Evolutionary conservation across 108 stramenopile species (phyloP), one percentile per base, ranked within the genome.

Genomic region (Fistulifera solaris): DNA sequence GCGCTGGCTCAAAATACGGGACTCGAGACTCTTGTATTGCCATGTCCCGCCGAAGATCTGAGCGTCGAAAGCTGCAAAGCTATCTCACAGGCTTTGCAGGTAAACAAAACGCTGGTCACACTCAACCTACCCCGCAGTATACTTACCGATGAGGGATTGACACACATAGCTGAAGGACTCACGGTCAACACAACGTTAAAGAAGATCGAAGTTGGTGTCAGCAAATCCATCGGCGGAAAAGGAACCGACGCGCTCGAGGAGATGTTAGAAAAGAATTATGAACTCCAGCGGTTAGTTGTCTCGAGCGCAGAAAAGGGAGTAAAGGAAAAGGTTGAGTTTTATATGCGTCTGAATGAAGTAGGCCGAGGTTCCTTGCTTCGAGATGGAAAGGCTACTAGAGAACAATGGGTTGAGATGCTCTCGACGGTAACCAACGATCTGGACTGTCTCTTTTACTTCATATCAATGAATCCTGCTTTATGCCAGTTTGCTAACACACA

Each of bases 321-420:
- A 2, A 35, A 39, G 19, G 35, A 35, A 54, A 39, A 54, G 53
- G 35, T 18, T 28, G 53, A 54, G 15, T 39, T 27, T 39, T 54
- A 54, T 14, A 38, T 54, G 53, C 53, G 53, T 27, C 27, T 54
- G 27, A 54, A 54, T 39, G 35, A 54, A 54, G 53, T 54, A 7
- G 53, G 53, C 15, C 28, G 53, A 17, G 53, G 53, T 10, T 18
- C 17, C 10, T 27, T 54, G 17, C 27, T 54, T 18, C 50, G 21
- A 7, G 38, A 54, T 35, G 53, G 53, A 14, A 15, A 38, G 31
- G 53, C 53, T 5, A 54, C 28, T 1, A 24, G 53, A 38, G 53
- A 54, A 54, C 49, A 50, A 24, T 54, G 53, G 53, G 53, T 54
- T 17, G 53, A 54, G 18, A 54, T 39, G 35, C 28, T 54, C 1